phyloP scores from a whole-genome alignment of 305 asterid genomes.

The Plantago lanceolata region DNA sequence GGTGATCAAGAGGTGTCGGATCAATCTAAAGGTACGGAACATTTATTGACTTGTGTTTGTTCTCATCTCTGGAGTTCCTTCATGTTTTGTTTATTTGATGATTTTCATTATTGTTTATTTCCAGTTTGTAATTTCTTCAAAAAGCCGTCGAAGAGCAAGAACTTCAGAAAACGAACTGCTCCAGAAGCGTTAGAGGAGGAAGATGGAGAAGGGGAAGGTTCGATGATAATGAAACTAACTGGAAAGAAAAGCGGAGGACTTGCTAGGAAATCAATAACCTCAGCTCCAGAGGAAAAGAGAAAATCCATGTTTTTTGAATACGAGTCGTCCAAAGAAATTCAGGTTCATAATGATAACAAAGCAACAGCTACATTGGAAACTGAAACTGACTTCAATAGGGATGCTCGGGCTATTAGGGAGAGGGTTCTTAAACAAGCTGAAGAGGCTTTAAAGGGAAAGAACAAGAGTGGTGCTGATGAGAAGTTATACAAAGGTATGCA shows the following conservation, averaged over 20 bases:
- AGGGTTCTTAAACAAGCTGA: too few relatives aligned
- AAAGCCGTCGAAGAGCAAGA: constrained; percentile 78
- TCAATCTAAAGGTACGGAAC: not conserved
- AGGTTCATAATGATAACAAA: constrained; percentile 77
- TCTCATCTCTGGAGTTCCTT: not conserved
- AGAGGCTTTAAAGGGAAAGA: too few relatives aligned
- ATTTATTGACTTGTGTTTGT: not conserved
- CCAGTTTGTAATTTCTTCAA: constrained; percentile 86
- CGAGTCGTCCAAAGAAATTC: constrained; percentile 76
- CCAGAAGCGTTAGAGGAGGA: constrained; percentile 50
- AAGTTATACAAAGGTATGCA: too few relatives aligned
- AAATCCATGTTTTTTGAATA: constrained; percentile 58
- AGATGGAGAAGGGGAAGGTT: constrained; percentile 46
- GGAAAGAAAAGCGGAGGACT: constrained; percentile 71
- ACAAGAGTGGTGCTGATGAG: too few relatives aligned
- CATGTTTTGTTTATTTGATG: not conserved
- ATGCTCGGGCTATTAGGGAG: constrained; percentile 87
- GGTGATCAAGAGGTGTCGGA: not conserved
- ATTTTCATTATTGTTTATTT: constrained; percentile 9
- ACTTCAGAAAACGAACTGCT: constrained; percentile 68
- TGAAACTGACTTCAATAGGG: constrained; percentile 82
- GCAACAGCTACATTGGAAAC: constrained; percentile 92
- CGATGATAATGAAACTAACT: constrained; percentile 51
- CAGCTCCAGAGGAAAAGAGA: constrained; percentile 39
- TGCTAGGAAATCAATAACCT: constrained; percentile 27